Evolutionary conservation across 306 rosid species (phyloP), one percentile per base, ranked within the genome.

Genomic region (Trifolium fragiferum): DNA sequence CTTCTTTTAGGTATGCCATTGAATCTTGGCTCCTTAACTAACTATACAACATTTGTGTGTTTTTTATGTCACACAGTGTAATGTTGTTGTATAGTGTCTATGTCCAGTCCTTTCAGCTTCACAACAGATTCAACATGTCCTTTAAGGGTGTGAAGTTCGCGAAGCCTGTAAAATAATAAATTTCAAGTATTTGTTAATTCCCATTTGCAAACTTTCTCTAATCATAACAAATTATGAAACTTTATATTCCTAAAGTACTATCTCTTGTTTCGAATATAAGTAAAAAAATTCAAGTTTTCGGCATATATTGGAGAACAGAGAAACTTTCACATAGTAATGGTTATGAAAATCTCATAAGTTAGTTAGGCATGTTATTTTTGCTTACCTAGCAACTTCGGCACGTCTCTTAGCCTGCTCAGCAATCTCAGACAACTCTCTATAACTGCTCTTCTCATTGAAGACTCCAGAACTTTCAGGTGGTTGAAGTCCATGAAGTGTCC

Each of bases 81-180:
- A 75, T 95, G 97, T 77, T 95, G 98, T 82, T 95, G 97, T 80
- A 87, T 94, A 23, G 96, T 86, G 23, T 94, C 99, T 63, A 94
- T 87, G 86, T 94, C 99, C 33, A 94, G 68, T 6, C 99, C 99
- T 70, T 94, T 94, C 63, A 94, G 92, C 93, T 94, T 94, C 85
- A 87, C 97, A 77, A 94, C 99, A 5, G 99, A 94, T 83, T 94
- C 99, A 6, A 94, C 99, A 32, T 94, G 99, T 73, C 99, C 99
- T 81, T 95, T 95, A 53, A 95, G 98, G 0, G 99, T 95, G 87
- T 78, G 88, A 69, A 90, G 97, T 88, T 95, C 99, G 1, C 99
- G 96, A 77, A 95, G 98, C 90, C 99, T 95, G 68, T 30, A 74
- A 62, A 71, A 3, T 47, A 41, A 49, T 4, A 46, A n/a, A 49